Evolutionary conservation across 2,329 filamentous ascomycete genomes (phyloP).

Genomic region (Neofusicoccum sp.): DNA sequence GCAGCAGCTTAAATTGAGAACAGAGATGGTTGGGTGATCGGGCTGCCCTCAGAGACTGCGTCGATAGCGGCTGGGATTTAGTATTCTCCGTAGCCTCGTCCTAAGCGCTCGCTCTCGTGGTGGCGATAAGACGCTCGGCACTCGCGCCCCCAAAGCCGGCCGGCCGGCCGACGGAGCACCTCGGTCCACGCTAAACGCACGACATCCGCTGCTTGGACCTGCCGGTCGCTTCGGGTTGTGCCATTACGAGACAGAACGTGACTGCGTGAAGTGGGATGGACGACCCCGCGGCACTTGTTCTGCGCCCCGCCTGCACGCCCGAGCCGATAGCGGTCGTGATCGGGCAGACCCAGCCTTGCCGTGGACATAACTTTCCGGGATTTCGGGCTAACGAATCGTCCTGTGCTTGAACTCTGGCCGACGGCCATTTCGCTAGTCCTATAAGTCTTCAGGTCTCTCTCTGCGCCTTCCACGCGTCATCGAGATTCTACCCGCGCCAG

Average conservation of each 20-base stretch:
- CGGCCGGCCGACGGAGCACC: background rate
- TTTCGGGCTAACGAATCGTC: background rate
- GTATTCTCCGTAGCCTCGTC: background rate
- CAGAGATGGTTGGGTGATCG: no score
- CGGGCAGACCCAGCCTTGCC: background rate
- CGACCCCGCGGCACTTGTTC: background rate
- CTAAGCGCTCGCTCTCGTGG: background rate
- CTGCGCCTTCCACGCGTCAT: background rate
- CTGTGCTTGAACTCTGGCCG: background rate
- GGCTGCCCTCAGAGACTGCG: no score
- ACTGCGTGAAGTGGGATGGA: conserved; percentile 3
- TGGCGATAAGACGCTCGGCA: conserved; percentile 2
- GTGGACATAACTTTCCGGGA: background rate
- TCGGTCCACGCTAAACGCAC: background rate
- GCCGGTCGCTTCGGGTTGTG: background rate
- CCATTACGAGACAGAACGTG: background rate
- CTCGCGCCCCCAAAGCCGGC: conserved; percentile 8
- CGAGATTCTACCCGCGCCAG: background rate
- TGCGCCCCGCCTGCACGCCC: background rate
- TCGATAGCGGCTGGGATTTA: background rate
- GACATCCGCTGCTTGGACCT: conserved; percentile 4
- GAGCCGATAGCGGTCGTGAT: conserved; percentile 12
- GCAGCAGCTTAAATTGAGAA: background rate
- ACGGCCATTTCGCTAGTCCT: background rate
- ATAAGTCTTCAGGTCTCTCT: background rate